These are phyloP conservation scores for Pestalotiopsis fici DNA, from an alignment of 2,329 filamentous ascomycete species.

Conservation along the genomic window DNA sequence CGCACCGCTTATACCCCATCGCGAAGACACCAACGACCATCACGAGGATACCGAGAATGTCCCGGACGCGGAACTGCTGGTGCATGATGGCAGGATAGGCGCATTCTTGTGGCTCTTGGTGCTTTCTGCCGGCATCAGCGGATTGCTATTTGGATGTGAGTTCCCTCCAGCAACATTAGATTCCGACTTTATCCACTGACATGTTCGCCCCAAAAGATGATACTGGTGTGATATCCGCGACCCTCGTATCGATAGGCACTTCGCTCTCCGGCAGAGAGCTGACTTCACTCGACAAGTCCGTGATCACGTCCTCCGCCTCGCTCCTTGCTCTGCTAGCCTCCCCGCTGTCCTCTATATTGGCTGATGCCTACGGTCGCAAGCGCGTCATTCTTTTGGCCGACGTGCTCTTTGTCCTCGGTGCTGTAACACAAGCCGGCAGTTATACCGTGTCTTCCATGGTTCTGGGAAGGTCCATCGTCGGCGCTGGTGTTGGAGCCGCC, in stretches of 20 bases:
- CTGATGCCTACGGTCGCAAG: constrained; percentile 62
- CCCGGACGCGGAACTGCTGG: not conserved
- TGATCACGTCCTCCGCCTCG: constrained; percentile 70
- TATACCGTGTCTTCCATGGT: constrained; percentile 65
- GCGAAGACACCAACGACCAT: constrained; percentile 15
- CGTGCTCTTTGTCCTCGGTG: constrained; percentile 68
- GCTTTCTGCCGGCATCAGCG: constrained; percentile 66
- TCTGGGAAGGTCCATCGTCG: constrained; percentile 67
- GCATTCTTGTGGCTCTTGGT: constrained; percentile 63
- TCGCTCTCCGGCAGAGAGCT: constrained; percentile 59
- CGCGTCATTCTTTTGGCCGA: constrained; percentile 66
- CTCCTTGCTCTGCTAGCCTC: constrained; percentile 66
- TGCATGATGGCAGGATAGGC: constrained; percentile 26
- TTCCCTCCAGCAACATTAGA: constrained; percentile 15
- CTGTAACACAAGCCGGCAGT: constrained; percentile 63
- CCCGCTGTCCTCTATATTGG: constrained; percentile 64
- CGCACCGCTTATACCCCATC: constrained; percentile 22
- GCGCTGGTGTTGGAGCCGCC: constrained; percentile 72
- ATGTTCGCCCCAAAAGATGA: constrained; percentile 51
- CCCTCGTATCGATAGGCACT: constrained; percentile 62
- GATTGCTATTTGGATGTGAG: constrained; percentile 68
- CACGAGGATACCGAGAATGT: constrained; percentile 10
- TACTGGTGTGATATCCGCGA: constrained; percentile 69
- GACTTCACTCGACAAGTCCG: constrained; percentile 66
- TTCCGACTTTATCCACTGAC: not conserved